phyloP scores from a whole-genome alignment of 2,329 filamentous ascomycete species.

The Cercospora citrullina region DNA sequence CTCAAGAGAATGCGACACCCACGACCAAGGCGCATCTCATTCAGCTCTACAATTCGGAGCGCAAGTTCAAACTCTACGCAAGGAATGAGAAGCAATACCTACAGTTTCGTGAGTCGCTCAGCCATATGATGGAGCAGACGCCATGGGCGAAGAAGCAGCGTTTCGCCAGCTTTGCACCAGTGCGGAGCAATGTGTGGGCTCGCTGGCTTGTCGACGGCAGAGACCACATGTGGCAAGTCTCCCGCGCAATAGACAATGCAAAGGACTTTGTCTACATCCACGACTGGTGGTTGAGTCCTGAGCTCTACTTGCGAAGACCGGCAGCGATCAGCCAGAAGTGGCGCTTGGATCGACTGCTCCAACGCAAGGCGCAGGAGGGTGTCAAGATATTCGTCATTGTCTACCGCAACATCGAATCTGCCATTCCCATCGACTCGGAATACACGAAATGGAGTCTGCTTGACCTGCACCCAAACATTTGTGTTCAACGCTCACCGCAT shows the following conservation, averaged over 20 bases:
- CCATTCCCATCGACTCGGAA: slow-evolving; percentile 95
- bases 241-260: slow-evolving; percentile 92
- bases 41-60: slow-evolving; percentile 85
- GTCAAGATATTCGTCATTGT: slow-evolving; percentile 98
- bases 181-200: slow-evolving; percentile 81
- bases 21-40: slow-evolving; percentile 77
- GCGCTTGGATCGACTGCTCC: slow-evolving; percentile 89
- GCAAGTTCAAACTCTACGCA: slow-evolving; percentile 86
- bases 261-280: slow-evolving; percentile 98
- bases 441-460: slow-evolving; percentile 96
- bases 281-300: slow-evolving; percentile 98
- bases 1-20: slow-evolving; percentile 57
- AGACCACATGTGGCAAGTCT: slow-evolving; percentile 99
- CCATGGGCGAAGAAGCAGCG: slow-evolving; percentile 80
- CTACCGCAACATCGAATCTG: slow-evolving; percentile 95
- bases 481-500: slow-evolving; percentile 93
- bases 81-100: slow-evolving; percentile 84
- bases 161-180: slow-evolving; percentile 90
- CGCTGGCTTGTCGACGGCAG: slow-evolving; percentile 96
- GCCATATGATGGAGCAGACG: slow-evolving; percentile 79
- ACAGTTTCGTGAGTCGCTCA: slow-evolving; percentile 92
- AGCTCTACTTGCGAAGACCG: slow-evolving; percentile 90
- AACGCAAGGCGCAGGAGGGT: slow-evolving; percentile 88
- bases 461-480: slow-evolving; percentile 93
- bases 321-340: slow-evolving; percentile 97